A percentile compares a stretch with the other conserved stretches of the same genome.
These are phyloP conservation scores for Crithidia bombi DNA, from an alignment of 208 protist species.

Conservation along the genomic window DNA sequence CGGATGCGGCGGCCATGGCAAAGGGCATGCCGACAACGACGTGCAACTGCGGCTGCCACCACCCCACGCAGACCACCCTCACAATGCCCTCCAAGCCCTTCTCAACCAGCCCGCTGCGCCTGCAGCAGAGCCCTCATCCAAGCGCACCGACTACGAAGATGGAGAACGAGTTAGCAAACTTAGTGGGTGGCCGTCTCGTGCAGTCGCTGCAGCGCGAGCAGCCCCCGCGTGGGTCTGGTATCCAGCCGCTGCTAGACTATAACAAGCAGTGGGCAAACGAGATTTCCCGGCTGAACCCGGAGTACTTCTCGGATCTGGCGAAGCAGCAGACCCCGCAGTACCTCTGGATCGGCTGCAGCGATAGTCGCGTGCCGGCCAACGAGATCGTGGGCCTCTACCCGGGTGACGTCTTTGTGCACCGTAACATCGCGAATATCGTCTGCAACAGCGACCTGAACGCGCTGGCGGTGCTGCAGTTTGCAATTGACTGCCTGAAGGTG, in stretches of 20 bases:
- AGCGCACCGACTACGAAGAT: not conserved
- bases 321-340: conserved; percentile 90
- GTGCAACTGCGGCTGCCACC: conserved; percentile 36
- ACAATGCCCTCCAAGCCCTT: conserved; percentile 27
- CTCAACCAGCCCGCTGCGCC: conserved; percentile 9
- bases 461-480: conserved; percentile 93
- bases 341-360: conserved; percentile 95
- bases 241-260: conserved; percentile 84
- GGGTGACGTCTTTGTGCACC: conserved; percentile 94
- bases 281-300: conserved; percentile 76
- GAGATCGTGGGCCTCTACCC: conserved; percentile 89
- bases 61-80: conserved; percentile 22
- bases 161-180: conserved; percentile 33
- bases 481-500: conserved; percentile 92
- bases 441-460: conserved; percentile 91
- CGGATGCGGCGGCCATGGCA: conserved; percentile 9
- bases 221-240: conserved; percentile 66
- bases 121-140: not conserved
- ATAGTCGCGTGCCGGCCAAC: conserved; percentile 88
- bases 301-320: conserved; percentile 85
- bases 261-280: conserved; percentile 89
- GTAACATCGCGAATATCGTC: conserved; percentile 95
- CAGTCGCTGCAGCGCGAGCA: conserved; percentile 67
- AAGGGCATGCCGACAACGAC: conserved; percentile 7
- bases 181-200: conserved; percentile 52